Evolutionary conservation across 1,139 yeast species (phyloP), one percentile per base, ranked within the genome.

Genomic region (Taiozyma onychis): DNA sequence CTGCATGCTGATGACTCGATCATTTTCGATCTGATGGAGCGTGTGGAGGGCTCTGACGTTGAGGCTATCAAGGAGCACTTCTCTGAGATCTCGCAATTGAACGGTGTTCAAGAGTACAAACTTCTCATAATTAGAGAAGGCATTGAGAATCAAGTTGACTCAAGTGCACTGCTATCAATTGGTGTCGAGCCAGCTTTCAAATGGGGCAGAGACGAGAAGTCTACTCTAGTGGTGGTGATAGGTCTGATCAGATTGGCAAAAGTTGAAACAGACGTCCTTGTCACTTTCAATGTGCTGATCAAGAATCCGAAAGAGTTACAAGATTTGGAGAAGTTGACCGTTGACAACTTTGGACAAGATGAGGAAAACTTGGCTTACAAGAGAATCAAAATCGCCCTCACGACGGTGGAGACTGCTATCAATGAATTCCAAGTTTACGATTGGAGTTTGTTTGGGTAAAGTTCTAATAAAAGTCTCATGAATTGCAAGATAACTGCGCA

Each of bases 21-120:
- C 14, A 83, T 89, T 18, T 66, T 89, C 42, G 97, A 90, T 59
- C 68, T 90, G 22, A 67, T 88, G 58, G 95, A 89, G 63, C 62
- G 69, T 42, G 80, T 83, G 0, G 77, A 73, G 0, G 66, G 61
- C 0, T 44, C 59, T 0, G 69, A 68, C 14, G 60, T 64, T 0
- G 69, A 63, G 9, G 75, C 78, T 0, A 58, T 75, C 34, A 59
- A 61, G 21, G 67, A 62, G 39, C 81, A 76, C 57, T 57, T 75
- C 14, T 59, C 66, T n/a, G 80, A 76, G 51, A 65, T 76, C 28
- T 63, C 73, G 0, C 61, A 60, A 4, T 55, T 74, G 42, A 74
- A 75, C 54, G 72, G 66, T 24, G 63, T 58, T 4, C 51, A 56
- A 4, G 57, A 59, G 10, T 65, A 65, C 61, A 55, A 55, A 34